phyloP scores from a whole-genome alignment of 108 stramenopile species.

The Conticribra guillardii region DNA sequence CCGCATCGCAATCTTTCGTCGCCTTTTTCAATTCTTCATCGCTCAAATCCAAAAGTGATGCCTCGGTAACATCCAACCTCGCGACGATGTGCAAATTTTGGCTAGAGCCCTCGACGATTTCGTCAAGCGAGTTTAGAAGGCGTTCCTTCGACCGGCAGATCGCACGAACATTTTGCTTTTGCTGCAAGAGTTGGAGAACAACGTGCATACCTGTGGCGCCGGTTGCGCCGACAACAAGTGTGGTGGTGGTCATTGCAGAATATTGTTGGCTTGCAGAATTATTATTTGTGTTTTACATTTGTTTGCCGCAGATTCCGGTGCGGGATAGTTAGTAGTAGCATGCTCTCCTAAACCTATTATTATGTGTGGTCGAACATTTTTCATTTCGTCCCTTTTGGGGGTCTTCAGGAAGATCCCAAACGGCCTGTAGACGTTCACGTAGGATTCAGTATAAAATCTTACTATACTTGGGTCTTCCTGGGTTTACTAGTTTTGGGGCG shows the following conservation, averaged over 20 bases:
- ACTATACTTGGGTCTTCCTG: too few species aligned
- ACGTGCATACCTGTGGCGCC: constrained; percentile 69
- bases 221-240: constrained; percentile 63
- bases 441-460: too few species aligned
- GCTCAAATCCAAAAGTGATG: constrained; percentile 54
- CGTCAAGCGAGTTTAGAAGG: constrained; percentile 13
- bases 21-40: constrained; percentile 38
- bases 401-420: too few species aligned
- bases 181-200: constrained; percentile 55
- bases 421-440: too few species aligned
- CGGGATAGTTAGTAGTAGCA: too few species aligned
- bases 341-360: too few species aligned
- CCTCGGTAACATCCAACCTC: constrained; percentile 42
- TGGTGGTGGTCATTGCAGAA: constrained; percentile 15
- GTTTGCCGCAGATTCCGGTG: too few species aligned
- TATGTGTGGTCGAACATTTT: too few species aligned
- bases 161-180: constrained; percentile 44
- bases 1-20: constrained; percentile 45
- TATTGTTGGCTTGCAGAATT: too few species aligned
- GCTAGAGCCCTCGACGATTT: constrained; percentile 12
- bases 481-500: too few species aligned
- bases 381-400: too few species aligned
- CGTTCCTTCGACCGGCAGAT: constrained; percentile 56
- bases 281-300: too few species aligned
- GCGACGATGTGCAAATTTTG: constrained; percentile 14